Evolutionary conservation across 768 basidiomycete genomes (phyloP), one percentile per base, ranked within the genome.

Genomic region (Neoboletus brunneissimus): DNA sequence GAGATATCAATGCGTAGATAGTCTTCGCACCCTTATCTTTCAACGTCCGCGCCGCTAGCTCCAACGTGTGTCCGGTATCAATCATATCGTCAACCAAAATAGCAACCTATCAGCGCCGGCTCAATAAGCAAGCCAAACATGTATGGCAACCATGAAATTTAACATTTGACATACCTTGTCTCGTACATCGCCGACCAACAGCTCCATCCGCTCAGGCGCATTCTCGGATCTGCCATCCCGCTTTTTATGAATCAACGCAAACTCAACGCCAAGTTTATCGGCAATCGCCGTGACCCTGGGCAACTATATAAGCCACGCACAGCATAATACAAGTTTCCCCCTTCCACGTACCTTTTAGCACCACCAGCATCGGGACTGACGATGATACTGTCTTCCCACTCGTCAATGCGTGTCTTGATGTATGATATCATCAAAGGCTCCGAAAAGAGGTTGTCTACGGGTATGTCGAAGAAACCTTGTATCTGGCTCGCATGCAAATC

Each of bases 61-160:
- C 78, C 29, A 98, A 79, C n/a, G 97, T 98, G 37, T 79, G 81
- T 13, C 95, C 96, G 6, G 92, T 93, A 70, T 99, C 97, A 67
- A 97, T 89, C 96, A 99, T 98, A 68, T 99, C 97, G 71, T 99
- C 97, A 34, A 99, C 92, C 45, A 99, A 81, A 67, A 99, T 92
- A 38, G 91, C 94, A 51, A 94, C 82, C 89, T 94, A 53, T 44
- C 23, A 7, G 47, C 4, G 11, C 38, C 45, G 34, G 15, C 22
- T 46, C 48, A 41, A 54, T 57, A 57, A 58, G 55, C 13, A 51
- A 60, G 58, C 52, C 41, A 32, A 54, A 23, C 25, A 48, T 15
- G 25, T 27, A 37, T 1, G 42, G 18, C 3, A 46, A 41, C 23
- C 47, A 18, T 22, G 43, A 29, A 45, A 35, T 29, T 45, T 41